Base-by-base conservation (phyloP, 2,329 filamentous ascomycete genomes). In the Calycina herbarum region DNA sequence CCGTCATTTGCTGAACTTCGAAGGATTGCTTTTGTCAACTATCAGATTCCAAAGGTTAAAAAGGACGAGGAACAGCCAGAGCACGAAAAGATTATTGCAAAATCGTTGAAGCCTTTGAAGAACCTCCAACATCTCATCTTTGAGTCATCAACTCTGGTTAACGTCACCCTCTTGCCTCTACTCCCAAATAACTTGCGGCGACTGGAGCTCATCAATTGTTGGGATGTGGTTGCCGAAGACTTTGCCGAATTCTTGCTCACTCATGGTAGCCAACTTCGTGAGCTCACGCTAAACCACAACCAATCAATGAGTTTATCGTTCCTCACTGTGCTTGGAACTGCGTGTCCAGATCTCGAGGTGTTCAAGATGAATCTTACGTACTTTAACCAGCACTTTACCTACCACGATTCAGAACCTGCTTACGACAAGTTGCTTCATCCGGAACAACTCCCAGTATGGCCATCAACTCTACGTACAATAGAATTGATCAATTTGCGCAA, bases 281-380 rank as follows among this genome's bases (percentile, higher is more conserved):
- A 85, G 45, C 82, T 98, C 7, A 84, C 83, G 1, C 80, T 97
- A 5, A 86, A 89, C 62, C 91, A 96, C 77, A 96, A 96, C 72
- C 88, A 92, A 67, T 87, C 89, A 2, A 81, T 97, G 48, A 90
- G 88, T 72, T 79, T 97, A 51, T 86, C 84, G 0, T 97, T 97
- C 72, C 81, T 95, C 6, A 84, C 87, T 0, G 77, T 83, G 31
- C 78, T 98, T 57, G 87, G 85, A 20, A 76, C 79, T 3, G 83
- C 85, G 1, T 97, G 93, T 73, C 92, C 92, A 0, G 82, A 83
- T 3, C 82, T 98, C 5, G 82, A 89, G 72, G 83, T 85, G 29
- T 81, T 98, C 48, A 85, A 84, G 59, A 89, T 96, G 83, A 92
- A 96, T 71, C 80, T 96, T 61, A 89, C 87, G 15, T 95, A 93